These are phyloP conservation scores for Suillus cothurnatus DNA, from an alignment of 768 basidiomycete species.

Conservation along the genomic window DNA sequence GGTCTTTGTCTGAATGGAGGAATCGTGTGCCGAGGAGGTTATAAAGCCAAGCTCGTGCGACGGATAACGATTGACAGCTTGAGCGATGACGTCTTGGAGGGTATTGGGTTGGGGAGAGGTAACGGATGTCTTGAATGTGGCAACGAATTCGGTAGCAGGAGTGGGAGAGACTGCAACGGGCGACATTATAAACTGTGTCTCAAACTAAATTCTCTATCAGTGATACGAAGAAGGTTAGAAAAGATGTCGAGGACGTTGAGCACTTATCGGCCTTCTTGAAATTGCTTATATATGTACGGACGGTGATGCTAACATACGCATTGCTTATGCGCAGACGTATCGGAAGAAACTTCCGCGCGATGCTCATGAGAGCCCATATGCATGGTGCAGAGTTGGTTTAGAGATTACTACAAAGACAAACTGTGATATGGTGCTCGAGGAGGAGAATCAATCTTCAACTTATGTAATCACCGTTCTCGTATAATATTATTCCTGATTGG, in stretches of 20 bases:
- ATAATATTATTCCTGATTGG: background rate
- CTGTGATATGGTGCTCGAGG: background rate
- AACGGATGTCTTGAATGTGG: constrained; percentile 1
- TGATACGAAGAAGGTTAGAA: background rate
- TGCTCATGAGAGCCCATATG: background rate
- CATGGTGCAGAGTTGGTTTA: background rate
- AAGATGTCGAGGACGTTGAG: constrained; percentile 7
- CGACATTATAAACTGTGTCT: constrained; percentile 14
- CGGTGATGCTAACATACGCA: background rate
- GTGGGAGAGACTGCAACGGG: constrained; percentile 16
- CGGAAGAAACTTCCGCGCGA: background rate
- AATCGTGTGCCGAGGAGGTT: constrained; percentile 32
- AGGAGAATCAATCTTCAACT: background rate
- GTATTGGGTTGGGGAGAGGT: constrained; percentile 13
- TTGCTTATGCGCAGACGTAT: background rate
- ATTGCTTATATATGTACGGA: constrained; percentile 20
- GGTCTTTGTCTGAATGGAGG: constrained; percentile 27
- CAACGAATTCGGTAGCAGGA: constrained; percentile 14
- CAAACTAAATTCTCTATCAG: background rate
- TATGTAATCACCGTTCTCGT: background rate
- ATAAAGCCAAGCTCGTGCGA: constrained; percentile 28
- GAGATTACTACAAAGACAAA: background rate
- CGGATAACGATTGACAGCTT: constrained; percentile 25
- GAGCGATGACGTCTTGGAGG: constrained; percentile 25
- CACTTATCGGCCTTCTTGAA: constrained; percentile 6